phyloP scores from a whole-genome alignment of 352 stramenopile genomes.

The Pythium angustatum region DNA sequence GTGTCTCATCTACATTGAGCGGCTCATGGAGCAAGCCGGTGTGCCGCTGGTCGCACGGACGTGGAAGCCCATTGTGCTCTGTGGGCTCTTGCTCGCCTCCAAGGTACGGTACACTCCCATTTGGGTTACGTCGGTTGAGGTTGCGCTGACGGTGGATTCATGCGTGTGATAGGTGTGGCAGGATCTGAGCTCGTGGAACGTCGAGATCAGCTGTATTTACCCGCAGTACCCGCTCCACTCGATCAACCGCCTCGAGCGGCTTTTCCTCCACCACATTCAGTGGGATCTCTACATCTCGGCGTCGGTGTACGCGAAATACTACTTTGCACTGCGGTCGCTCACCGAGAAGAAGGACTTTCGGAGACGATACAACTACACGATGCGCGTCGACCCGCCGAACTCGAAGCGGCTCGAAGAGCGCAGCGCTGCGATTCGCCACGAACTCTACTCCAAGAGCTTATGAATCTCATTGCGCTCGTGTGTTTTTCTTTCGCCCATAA shows the following conservation, averaged over 20 bases:
- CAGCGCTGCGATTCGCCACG: constrained; percentile 75
- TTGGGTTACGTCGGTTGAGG: background rate
- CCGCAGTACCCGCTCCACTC: constrained; percentile 97
- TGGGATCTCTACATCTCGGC: constrained; percentile 98
- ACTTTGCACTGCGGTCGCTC: constrained; percentile 96
- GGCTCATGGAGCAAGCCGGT: constrained; percentile 96
- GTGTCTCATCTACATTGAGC: constrained; percentile 98
- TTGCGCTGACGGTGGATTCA: background rate
- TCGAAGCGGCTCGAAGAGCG: constrained; percentile 85
- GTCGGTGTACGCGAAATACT: constrained; percentile 97
- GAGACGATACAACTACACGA: constrained; percentile 88
- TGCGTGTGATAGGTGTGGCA: constrained; percentile 89
- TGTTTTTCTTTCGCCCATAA: background rate
- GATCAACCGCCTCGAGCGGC: constrained; percentile 97
- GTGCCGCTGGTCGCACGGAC: constrained; percentile 94
- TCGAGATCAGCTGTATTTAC: constrained; percentile 98
- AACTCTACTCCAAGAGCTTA: constrained; percentile 86
- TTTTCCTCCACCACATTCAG: constrained; percentile 97
- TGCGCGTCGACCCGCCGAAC: constrained; percentile 85
- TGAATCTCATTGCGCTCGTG: too few species aligned
- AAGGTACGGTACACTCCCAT: constrained; percentile 72
- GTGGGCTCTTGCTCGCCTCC: constrained; percentile 95
- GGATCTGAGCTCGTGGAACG: constrained; percentile 98
- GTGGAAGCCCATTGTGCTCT: constrained; percentile 98
- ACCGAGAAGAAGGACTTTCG: constrained; percentile 92